A percentile compares a stretch with the other conserved stretches of the same genome.
phyloP scores from a whole-genome alignment of 2,329 filamentous ascomycete species.

The Xylaria sp. region DNA sequence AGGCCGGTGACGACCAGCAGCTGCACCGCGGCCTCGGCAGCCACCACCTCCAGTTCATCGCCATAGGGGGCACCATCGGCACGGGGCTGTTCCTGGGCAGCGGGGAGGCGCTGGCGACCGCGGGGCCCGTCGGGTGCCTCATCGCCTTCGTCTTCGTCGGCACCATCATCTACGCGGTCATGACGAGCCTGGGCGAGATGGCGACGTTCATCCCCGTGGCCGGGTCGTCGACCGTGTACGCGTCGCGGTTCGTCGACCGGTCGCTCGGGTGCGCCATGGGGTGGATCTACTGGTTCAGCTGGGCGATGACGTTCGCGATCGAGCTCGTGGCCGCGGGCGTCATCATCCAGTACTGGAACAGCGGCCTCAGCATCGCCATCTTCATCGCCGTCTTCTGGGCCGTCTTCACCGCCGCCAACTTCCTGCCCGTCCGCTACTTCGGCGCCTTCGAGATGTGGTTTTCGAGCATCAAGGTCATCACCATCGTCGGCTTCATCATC shows the following conservation, averaged over 20 bases:
- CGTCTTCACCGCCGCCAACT: constrained; percentile 69
- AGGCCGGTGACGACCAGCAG: constrained; percentile 35
- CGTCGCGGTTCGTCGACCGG: constrained; percentile 69
- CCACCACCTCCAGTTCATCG: constrained; percentile 42
- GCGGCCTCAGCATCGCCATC: constrained; percentile 65
- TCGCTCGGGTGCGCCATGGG: constrained; percentile 77
- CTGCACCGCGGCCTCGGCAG: constrained; percentile 38
- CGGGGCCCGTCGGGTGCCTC: constrained; percentile 67
- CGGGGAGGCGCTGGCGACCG: constrained; percentile 62
- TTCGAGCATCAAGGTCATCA: constrained; percentile 75
- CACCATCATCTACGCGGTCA: constrained; percentile 73
- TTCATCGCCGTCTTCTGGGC: constrained; percentile 76
- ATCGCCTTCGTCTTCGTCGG: constrained; percentile 73
- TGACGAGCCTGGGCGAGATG: constrained; percentile 72
- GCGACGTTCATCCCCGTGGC: constrained; percentile 76
- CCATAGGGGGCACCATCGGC: constrained; percentile 63
- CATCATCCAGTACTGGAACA: constrained; percentile 76
- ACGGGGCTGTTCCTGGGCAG: constrained; percentile 74
- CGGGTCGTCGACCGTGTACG: constrained; percentile 77
- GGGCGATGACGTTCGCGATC: constrained; percentile 71
- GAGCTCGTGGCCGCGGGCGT: constrained; percentile 73
- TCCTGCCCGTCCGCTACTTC: constrained; percentile 72
- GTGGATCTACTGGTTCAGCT: constrained; percentile 84
- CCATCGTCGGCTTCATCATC: constrained; percentile 74
- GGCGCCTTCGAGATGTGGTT: constrained; percentile 82